Evolutionary conservation across 331 rosid genomes (phyloP).

Genomic region (Acacia concinna): DNA sequence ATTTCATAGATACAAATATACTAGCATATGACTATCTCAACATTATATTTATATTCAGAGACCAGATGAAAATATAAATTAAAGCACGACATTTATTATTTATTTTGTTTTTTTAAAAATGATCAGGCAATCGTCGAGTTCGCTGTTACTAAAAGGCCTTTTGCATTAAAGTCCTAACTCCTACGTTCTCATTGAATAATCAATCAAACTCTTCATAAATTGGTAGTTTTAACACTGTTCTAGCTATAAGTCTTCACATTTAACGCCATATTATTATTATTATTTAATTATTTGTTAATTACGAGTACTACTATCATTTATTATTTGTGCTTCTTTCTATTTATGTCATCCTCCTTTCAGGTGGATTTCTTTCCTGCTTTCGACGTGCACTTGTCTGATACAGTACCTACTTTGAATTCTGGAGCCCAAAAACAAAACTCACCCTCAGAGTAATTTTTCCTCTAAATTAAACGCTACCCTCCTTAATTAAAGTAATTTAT

Average conservation of each 20-base stretch:
- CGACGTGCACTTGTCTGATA: not conserved
- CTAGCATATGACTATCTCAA: no score
- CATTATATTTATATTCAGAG: no score
- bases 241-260: not conserved
- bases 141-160: not conserved
- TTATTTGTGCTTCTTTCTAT: no score
- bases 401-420: not conserved
- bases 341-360: no score
- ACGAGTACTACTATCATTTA: no score
- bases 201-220: not conserved
- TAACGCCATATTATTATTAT: not conserved
- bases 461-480: no score
- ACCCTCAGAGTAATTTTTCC: not conserved
- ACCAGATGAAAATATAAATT: not conserved
- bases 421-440: not conserved
- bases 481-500: not conserved
- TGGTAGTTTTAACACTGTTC: not conserved
- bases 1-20: not conserved
- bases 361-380: no score
- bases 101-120: no score
- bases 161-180: not conserved
- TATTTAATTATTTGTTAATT: not conserved
- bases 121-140: not conserved
- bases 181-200: not conserved
- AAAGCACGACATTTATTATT: not conserved